These are phyloP conservation scores for Nothophoma quercina DNA, from an alignment of 2,329 filamentous ascomycete species.

Conservation along the genomic window DNA sequence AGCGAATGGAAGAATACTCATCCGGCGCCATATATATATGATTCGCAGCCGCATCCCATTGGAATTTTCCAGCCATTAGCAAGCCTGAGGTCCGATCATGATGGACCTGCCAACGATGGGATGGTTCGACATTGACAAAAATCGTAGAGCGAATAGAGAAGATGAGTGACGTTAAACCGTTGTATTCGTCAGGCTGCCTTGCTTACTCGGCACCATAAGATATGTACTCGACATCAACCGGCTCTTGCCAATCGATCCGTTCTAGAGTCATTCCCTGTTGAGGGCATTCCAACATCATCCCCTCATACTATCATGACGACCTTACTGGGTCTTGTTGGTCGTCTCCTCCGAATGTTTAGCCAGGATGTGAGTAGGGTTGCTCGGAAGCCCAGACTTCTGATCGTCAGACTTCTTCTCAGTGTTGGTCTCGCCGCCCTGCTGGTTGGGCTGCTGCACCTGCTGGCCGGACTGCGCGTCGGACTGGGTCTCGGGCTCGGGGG, in stretches of 20 bases:
- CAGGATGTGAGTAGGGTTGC: conserved; percentile 71
- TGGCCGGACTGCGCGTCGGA: conserved; percentile 69
- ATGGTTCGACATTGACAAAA: too few relatives aligned
- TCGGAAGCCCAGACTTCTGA: conserved; percentile 54
- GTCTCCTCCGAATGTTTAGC: conserved; percentile 68
- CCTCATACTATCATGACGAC: too few relatives aligned
- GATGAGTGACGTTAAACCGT: conserved; percentile 1
- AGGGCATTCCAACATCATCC: too few relatives aligned
- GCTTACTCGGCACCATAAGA: background rate
- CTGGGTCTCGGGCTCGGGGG: conserved; percentile 76
- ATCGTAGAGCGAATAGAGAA: background rate
- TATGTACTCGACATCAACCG: conserved; percentile 1
- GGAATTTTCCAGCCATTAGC: too few relatives aligned
- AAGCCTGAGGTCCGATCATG: too few relatives aligned
- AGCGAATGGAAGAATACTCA: background rate
- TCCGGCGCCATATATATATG: background rate
- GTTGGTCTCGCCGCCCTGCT: conserved; percentile 55
- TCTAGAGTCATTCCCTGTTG: too few relatives aligned
- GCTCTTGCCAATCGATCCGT: conserved; percentile 4
- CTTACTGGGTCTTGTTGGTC: conserved; percentile 64
- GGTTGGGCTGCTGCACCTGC: conserved; percentile 64
- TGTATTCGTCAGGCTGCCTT: background rate
- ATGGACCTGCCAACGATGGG: too few relatives aligned
- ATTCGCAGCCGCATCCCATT: background rate
- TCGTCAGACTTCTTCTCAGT: conserved; percentile 54